Evolutionary conservation across 352 stramenopile genomes (phyloP).

Genomic region (Phytopythium helicoides): DNA sequence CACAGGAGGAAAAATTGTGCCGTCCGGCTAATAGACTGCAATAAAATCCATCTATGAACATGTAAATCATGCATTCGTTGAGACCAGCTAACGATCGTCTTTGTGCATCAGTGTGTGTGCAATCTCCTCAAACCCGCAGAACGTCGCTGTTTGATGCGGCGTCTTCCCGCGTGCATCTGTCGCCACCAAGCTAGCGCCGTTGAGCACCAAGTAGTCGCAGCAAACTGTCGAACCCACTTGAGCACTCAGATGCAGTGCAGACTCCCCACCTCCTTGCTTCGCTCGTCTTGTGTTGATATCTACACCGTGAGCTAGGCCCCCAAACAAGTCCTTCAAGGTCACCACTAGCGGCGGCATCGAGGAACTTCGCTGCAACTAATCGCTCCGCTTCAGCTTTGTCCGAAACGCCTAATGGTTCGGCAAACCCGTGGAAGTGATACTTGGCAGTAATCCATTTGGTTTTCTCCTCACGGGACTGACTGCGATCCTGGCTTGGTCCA

Average conservation of each 20-base stretch:
- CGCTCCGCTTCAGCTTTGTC: constrained; percentile 19
- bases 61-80: constrained; percentile 10
- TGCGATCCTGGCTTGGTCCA: constrained; percentile 50
- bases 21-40: constrained; percentile 28
- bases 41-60: constrained; percentile 11
- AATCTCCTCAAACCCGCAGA: constrained; percentile 53
- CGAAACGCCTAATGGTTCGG: constrained; percentile 28
- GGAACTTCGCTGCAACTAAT: constrained; percentile 36
- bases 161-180: constrained; percentile 45
- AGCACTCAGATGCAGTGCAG: constrained; percentile 57
- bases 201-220: constrained; percentile 81
- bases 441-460: constrained; percentile 84
- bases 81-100: background rate
- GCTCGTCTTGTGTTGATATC: constrained; percentile 57
- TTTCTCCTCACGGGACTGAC: constrained; percentile 68
- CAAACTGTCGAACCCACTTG: constrained; percentile 29
- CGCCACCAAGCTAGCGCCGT: constrained; percentile 66
- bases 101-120: constrained; percentile 70
- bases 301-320: constrained; percentile 73
- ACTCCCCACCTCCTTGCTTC: constrained; percentile 35
- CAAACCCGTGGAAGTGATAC: constrained; percentile 79
- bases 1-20: constrained; percentile 26
- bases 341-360: constrained; percentile 35
- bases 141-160: constrained; percentile 61
- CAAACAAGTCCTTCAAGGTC: constrained; percentile 68